phyloP scores from a whole-genome alignment of 225 moss, liverwort and hornwort species.

The Physcomitrium patens region DNA sequence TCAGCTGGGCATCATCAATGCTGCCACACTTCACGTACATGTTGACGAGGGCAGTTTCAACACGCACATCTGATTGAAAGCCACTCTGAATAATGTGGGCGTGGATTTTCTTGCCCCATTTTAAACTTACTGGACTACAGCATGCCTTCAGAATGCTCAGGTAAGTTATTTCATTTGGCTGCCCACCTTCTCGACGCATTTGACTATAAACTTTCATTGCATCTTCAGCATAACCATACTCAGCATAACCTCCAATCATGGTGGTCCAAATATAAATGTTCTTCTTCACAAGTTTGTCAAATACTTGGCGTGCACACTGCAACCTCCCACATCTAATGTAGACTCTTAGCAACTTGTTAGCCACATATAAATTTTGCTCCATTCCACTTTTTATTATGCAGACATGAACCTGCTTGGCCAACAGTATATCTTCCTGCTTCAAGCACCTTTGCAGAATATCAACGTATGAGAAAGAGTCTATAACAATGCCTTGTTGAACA shows the following conservation, averaged over 20 bases:
- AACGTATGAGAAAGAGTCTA: conserved; percentile 26
- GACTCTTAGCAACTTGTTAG: conserved; percentile 33
- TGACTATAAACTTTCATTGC: conserved; percentile 29
- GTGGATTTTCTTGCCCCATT: too few species aligned
- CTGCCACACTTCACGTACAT: too few species aligned
- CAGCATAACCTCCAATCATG: conserved; percentile 36
- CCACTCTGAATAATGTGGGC: too few species aligned
- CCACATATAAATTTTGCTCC: conserved; percentile 30
- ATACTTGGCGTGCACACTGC: conserved; percentile 35
- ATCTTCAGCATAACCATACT: conserved; percentile 24
- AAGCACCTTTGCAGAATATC: conserved; percentile 35
- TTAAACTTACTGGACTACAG: too few species aligned
- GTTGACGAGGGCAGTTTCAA: too few species aligned
- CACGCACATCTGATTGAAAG: too few species aligned
- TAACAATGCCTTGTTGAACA: conserved; percentile 21
- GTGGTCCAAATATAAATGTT: conserved; percentile 33
- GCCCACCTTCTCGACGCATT: conserved; percentile 8
- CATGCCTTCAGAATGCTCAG: too few species aligned
- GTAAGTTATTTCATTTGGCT: too few species aligned
- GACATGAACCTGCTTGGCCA: conserved; percentile 35
- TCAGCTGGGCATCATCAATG: too few species aligned
- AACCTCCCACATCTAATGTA: conserved; percentile 38
- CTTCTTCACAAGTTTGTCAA: conserved; percentile 38
- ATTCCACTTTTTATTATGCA: conserved; percentile 15
- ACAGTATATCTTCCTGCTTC: conserved; percentile 31